Evolutionary conservation across 164 flowering plant species (phyloP).

Genomic region (Hamamelis virginiana): DNA sequence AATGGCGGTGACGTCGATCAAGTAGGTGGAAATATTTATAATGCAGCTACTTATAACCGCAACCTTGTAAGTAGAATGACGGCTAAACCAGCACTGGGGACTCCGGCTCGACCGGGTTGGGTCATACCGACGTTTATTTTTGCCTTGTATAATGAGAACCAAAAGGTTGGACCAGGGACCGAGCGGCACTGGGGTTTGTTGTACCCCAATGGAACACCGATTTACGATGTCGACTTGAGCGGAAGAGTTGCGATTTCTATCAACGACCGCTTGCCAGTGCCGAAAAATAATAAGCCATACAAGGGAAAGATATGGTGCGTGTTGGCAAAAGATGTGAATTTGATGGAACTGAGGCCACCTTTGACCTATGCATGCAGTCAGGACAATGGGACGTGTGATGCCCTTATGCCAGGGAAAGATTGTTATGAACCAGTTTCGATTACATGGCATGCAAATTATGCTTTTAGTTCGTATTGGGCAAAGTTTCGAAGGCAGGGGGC

Average conservation of each 20-base stretch:
- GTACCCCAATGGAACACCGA: constrained; percentile 23
- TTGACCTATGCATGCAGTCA: constrained; percentile 25
- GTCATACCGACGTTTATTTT: constrained; percentile 37
- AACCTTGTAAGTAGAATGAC: constrained; percentile 36
- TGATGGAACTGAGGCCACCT: constrained; percentile 19
- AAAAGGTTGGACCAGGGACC: constrained; percentile 40
- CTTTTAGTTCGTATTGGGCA: constrained; percentile 56
- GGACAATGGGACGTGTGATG: constrained; percentile 41
- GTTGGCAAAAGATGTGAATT: constrained; percentile 20
- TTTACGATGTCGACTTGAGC: constrained; percentile 37
- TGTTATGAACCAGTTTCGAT: constrained; percentile 34
- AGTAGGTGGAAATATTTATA: constrained; percentile 35
- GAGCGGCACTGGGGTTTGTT: constrained; percentile 56
- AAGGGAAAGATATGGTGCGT: constrained; percentile 54
- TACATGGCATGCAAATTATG: constrained; percentile 43
- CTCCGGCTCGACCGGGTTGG: constrained; percentile 43
- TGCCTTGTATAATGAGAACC: constrained; percentile 43
- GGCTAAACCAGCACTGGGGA: constrained; percentile 32
- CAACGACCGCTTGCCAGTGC: constrained; percentile 22
- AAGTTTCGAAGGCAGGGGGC: constrained; percentile 28
- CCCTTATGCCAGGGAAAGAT: constrained; percentile 26
- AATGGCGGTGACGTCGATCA: constrained; percentile 33
- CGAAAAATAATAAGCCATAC: constrained; percentile 35
- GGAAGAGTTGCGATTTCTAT: too few species aligned
- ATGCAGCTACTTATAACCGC: constrained; percentile 47